phyloP scores from a whole-genome alignment of 2,329 filamentous ascomycete species.

The Septoria linicola region DNA sequence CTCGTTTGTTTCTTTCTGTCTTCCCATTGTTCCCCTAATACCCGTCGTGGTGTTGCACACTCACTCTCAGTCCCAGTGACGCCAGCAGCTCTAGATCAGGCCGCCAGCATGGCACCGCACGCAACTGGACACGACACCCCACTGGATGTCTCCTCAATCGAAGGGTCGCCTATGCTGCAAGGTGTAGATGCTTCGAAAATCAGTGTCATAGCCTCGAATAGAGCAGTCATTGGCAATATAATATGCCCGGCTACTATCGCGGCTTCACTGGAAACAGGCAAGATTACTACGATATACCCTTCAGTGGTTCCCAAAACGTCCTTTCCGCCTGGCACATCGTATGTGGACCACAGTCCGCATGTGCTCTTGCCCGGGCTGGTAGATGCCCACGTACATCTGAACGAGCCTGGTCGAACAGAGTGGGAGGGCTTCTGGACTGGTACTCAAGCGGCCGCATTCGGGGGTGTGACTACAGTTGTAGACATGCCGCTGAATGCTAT shows the following conservation, averaged over 20 bases:
- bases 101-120: constrained; percentile 32
- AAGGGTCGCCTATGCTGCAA: constrained; percentile 20
- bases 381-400: constrained; percentile 95
- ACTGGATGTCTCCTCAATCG: constrained; percentile 22
- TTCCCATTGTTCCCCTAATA: no score
- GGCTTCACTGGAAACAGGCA: constrained; percentile 75
- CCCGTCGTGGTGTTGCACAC: no score
- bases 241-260: constrained; percentile 81
- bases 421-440: constrained; percentile 98
- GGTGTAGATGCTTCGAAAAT: constrained; percentile 42
- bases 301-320: constrained; percentile 70
- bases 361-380: constrained; percentile 88
- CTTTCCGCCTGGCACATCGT: constrained; percentile 71
- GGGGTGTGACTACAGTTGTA: constrained; percentile 92
- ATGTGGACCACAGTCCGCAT: constrained; percentile 80
- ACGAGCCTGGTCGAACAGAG: constrained; percentile 93
- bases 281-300: constrained; percentile 74
- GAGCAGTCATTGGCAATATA: constrained; percentile 74
- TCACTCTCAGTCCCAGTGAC: background rate
- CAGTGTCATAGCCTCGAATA: constrained; percentile 77
- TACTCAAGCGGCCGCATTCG: constrained; percentile 88
- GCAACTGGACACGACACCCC: constrained; percentile 33
- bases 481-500: constrained; percentile 99
- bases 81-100: background rate
- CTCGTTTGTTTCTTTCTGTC: no score